Evolutionary conservation across 768 basidiomycete species (phyloP).

Genomic region (Suillus americanus): DNA sequence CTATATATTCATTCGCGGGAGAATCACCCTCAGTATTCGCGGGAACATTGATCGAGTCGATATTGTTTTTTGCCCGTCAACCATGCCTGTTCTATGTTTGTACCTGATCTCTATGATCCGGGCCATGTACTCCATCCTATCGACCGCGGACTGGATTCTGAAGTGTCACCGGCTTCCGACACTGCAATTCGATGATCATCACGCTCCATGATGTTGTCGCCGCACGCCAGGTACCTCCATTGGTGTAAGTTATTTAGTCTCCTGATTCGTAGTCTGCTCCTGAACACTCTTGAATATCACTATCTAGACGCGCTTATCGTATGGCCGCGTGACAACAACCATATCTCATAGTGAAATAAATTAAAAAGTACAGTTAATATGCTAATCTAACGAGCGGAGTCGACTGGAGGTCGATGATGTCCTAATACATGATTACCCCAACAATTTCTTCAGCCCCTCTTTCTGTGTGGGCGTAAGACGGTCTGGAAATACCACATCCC

Average conservation of each 20-base stretch:
- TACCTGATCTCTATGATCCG: neutral
- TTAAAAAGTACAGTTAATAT: constrained; percentile 11
- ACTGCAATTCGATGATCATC: neutral
- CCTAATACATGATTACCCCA: constrained; percentile 34
- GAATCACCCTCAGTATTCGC: neutral
- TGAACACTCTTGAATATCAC: neutral
- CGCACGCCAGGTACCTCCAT: neutral
- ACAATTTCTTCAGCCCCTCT: constrained; percentile 72
- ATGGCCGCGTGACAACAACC: neutral
- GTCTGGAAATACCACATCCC: constrained; percentile 85
- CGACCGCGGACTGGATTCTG: neutral
- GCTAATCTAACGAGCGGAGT: constrained; percentile 4
- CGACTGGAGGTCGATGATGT: neutral
- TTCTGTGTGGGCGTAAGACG: constrained; percentile 74
- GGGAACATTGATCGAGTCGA: neutral
- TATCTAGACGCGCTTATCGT: constrained; percentile 1
- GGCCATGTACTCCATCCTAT: neutral
- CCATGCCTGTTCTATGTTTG: neutral
- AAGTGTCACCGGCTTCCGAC: neutral
- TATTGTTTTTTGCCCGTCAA: neutral
- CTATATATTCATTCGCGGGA: neutral
- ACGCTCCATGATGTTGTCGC: neutral
- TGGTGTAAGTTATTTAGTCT: neutral
- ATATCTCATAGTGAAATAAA: constrained; percentile 1
- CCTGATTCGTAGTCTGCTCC: neutral